phyloP scores from a whole-genome alignment of 2,329 filamentous ascomycete species.

The Venturia pyrina region DNA sequence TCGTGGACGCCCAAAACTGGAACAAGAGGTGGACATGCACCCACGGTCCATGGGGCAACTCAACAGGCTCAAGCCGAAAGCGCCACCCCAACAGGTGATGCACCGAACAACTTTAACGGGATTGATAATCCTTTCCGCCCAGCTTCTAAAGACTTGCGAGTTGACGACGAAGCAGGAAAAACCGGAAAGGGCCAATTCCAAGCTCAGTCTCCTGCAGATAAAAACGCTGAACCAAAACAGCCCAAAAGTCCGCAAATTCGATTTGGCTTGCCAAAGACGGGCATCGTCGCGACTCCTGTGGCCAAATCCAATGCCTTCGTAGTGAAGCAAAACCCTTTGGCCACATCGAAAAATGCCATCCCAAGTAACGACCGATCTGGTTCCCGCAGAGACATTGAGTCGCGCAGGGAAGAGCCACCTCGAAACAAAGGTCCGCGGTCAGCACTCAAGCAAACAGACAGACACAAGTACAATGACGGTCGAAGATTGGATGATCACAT shows the following conservation, averaged over 20 bases:
- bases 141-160: constrained; percentile 50
- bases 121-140: constrained; percentile 50
- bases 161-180: constrained; percentile 51
- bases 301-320: constrained; percentile 9
- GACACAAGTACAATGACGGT: neutral
- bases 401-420: neutral
- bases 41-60: constrained; percentile 17
- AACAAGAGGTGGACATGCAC: constrained; percentile 41
- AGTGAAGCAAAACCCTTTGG: constrained; percentile 7
- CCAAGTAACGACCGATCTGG: neutral
- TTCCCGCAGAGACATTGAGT: neutral
- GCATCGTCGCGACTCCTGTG: constrained; percentile 4
- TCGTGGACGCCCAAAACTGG: constrained; percentile 59
- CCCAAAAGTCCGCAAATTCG: constrained; percentile 7
- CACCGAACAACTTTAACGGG: neutral
- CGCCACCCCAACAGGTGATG: constrained; percentile 38
- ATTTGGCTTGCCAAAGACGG: constrained; percentile 10
- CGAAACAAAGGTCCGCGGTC: constrained; percentile 1
- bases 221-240: neutral
- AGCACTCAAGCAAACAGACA: constrained; percentile 3
- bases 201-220: neutral
- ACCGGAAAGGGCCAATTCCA: constrained; percentile 26
- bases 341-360: neutral
- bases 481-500: neutral
- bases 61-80: constrained; percentile 18